These are phyloP conservation scores for Penicillium samsonianum DNA, from an alignment of 495 filamentous ascomycete species.

Conservation along the genomic window DNA sequence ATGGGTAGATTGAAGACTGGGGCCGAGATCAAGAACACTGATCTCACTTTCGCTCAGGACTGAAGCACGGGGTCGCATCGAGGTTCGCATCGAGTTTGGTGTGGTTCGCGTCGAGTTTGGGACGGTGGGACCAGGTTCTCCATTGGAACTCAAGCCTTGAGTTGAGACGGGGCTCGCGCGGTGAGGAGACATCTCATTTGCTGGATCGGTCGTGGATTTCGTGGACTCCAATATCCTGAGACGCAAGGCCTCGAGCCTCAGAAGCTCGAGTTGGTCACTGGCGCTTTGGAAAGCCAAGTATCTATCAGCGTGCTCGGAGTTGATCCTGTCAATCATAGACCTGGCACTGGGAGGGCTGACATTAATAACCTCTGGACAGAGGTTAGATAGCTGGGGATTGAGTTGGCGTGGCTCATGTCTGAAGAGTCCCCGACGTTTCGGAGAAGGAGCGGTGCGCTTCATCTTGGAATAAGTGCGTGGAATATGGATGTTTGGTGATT, in stretches of 20 bases:
- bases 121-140: not conserved
- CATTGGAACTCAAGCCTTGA: not conserved
- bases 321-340: not conserved
- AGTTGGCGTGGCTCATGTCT: not conserved
- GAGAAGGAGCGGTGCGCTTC: not conserved
- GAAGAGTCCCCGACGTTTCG: not conserved
- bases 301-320: not conserved
- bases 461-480: not conserved
- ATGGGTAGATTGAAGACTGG: constrained; percentile 7
- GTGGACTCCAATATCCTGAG: not conserved
- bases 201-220: not conserved
- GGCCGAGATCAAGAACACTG: constrained; percentile 34
- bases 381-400: not conserved
- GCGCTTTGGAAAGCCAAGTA: not conserved
- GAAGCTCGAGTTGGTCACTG: not conserved
- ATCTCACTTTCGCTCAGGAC: constrained; percentile 32
- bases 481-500: not conserved
- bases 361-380: not conserved
- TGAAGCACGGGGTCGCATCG: not conserved
- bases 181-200: not conserved
- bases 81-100: not conserved
- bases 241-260: not conserved
- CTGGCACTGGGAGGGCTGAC: not conserved
- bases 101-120: not conserved
- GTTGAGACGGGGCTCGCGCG: not conserved